These are phyloP conservation scores for Tetrahymena borealis DNA, from an alignment of 73 alveolate genomes.

Conservation along the genomic window DNA sequence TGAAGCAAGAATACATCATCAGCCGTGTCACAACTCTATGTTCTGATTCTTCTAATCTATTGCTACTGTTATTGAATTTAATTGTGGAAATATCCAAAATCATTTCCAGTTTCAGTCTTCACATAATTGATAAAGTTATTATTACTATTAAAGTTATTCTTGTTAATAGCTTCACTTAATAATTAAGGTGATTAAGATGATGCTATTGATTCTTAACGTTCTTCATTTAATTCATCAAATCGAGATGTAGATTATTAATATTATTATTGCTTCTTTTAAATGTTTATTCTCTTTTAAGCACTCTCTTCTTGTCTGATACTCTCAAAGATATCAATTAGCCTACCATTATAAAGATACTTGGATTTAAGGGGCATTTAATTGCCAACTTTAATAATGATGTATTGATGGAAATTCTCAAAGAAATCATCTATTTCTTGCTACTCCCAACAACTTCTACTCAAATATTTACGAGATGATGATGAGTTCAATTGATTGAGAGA, in stretches of 20 bases:
- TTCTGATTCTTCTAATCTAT: not conserved
- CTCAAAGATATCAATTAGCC: not conserved
- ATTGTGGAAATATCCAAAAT: not conserved
- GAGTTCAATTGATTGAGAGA: not conserved
- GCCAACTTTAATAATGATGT: not conserved
- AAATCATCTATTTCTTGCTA: not conserved
- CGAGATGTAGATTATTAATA: not conserved
- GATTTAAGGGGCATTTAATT: not conserved
- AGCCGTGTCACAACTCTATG: not conserved
- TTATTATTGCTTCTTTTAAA: not conserved
- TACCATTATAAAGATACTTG: not conserved
- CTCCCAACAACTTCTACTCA: not conserved
- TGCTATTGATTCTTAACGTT: not conserved
- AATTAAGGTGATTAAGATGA: not conserved
- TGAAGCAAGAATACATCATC: not conserved
- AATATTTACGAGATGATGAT: not conserved
- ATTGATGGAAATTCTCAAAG: not conserved
- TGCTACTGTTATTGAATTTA: not conserved
- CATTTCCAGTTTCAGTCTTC: not conserved
- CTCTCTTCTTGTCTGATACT: not conserved
- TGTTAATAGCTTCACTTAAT: not conserved
- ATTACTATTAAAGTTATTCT: not conserved
- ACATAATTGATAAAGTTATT: not conserved
- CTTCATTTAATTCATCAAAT: not conserved
- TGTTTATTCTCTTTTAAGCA: not conserved